phyloP scores from a whole-genome alignment of 2,329 filamentous ascomycete genomes.

The Xylaria sp. region DNA sequence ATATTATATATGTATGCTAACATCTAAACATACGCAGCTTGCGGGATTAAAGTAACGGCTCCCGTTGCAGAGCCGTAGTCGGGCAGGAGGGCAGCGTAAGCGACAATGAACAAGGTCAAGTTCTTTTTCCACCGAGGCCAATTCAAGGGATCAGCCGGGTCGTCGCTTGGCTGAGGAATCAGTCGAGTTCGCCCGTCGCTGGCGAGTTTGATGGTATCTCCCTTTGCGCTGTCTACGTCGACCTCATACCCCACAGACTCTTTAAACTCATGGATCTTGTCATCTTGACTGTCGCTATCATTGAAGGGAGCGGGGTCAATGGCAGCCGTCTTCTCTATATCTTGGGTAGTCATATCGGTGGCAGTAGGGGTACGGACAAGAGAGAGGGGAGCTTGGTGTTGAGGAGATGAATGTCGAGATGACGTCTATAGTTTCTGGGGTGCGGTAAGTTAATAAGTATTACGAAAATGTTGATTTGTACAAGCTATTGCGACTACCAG shows the following conservation, averaged over 20 bases:
- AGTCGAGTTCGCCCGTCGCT: conserved; percentile 58
- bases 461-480: background rate
- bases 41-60: conserved; percentile 56
- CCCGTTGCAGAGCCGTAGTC: conserved; percentile 61
- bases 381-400: background rate
- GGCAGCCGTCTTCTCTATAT: conserved; percentile 19
- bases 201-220: conserved; percentile 49
- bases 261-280: conserved; percentile 50
- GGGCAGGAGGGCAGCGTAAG: conserved; percentile 57
- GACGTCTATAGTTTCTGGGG: background rate
- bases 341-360: conserved; percentile 16
- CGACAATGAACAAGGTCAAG: conserved; percentile 59
- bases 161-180: conserved; percentile 63
- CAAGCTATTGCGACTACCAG: background rate
- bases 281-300: conserved; percentile 19
- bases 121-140: conserved; percentile 63
- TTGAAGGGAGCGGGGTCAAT: background rate
- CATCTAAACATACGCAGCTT: conserved; percentile 51
- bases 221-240: conserved; percentile 47
- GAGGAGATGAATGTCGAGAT: background rate
- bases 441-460: background rate
- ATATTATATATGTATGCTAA: background rate
- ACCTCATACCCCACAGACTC: conserved; percentile 54
- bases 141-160: conserved; percentile 64
- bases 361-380: background rate